Conservation (phyloP, 1,139 yeast species). For the Magnusiomyces tetraspermus region DNA sequence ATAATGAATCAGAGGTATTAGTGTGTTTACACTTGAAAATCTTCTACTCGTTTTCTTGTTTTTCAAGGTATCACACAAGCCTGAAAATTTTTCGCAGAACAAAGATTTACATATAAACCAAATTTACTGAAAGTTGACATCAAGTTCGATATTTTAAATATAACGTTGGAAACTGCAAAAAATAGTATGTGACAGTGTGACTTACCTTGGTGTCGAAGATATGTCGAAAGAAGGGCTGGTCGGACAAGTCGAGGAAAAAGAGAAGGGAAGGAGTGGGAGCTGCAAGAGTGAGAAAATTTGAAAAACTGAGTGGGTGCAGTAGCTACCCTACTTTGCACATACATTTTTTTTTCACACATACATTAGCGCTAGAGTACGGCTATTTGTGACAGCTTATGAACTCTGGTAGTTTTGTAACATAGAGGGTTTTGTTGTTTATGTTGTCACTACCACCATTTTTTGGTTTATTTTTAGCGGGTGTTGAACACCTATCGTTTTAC, state of each 20-base stretch:
- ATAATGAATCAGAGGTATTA: no score
- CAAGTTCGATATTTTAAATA: no score
- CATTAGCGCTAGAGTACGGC: neutral
- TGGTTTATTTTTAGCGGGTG: no score
- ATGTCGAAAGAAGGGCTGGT: slow-evolving; percentile 8
- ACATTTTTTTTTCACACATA: neutral
- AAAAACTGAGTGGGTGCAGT: slow-evolving; percentile 4
- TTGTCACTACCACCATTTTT: neutral
- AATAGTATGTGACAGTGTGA: no score
- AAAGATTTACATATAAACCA: no score
- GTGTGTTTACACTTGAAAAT: neutral
- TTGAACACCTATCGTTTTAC: no score
- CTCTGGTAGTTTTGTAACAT: neutral
- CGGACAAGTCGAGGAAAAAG: slow-evolving; percentile 4
- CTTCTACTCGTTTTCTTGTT: neutral
- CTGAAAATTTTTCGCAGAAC: no score
- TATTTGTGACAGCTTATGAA: neutral
- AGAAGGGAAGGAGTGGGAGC: neutral
- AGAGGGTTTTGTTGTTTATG: no score
- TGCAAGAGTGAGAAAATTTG: neutral
- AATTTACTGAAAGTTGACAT: no score
- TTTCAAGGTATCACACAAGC: no score
- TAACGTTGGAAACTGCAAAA: no score
- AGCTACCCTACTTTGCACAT: neutral
- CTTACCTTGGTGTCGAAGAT: slow-evolving; percentile 6